Evolutionary conservation across 805 yeast genomes (phyloP).

Genomic region (Barnettozyma wickerhamii): DNA sequence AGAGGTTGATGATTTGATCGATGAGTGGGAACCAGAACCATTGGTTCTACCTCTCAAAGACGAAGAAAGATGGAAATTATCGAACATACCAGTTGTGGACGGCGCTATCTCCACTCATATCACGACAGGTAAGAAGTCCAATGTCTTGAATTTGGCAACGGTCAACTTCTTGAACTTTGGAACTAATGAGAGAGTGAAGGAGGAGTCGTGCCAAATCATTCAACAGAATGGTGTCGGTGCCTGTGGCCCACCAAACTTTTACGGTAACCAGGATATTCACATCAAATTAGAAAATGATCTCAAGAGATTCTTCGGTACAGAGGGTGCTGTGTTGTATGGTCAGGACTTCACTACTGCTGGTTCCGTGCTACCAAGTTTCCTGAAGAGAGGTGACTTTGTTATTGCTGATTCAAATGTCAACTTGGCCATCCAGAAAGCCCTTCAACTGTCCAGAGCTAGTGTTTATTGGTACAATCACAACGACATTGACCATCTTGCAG

Average conservation of each 20-base stretch:
- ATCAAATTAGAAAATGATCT: conserved; percentile 71
- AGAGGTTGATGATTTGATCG: conserved; percentile 79
- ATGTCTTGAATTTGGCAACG: conserved; percentile 64
- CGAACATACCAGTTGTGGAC: conserved; percentile 56
- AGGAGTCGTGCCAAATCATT: conserved; percentile 55
- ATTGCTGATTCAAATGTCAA: conserved; percentile 80
- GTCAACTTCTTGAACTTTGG: conserved; percentile 68
- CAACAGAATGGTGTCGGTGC: conserved; percentile 88
- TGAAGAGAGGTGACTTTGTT: conserved; percentile 91
- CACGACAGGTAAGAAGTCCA: conserved; percentile 24
- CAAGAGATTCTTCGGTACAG: conserved; percentile 72
- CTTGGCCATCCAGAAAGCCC: conserved; percentile 81
- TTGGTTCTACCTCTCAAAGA: conserved; percentile 50
- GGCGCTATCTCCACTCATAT: conserved; percentile 41
- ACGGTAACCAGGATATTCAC: conserved; percentile 93
- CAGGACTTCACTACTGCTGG: conserved; percentile 88
- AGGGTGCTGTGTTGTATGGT: conserved; percentile 79
- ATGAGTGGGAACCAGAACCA: conserved; percentile 92
- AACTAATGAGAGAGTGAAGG: conserved; percentile 39
- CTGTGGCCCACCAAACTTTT: conserved; percentile 97
- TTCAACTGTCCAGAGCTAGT: conserved; percentile 80
- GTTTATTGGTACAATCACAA: conserved; percentile 75
- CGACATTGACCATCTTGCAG: conserved; percentile 78
- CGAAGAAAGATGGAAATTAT: conserved; percentile 58
- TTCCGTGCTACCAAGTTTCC: conserved; percentile 87